Base-by-base conservation (phyloP, 176 grass and related monocot genomes). In the Thalia dealbata region DNA sequence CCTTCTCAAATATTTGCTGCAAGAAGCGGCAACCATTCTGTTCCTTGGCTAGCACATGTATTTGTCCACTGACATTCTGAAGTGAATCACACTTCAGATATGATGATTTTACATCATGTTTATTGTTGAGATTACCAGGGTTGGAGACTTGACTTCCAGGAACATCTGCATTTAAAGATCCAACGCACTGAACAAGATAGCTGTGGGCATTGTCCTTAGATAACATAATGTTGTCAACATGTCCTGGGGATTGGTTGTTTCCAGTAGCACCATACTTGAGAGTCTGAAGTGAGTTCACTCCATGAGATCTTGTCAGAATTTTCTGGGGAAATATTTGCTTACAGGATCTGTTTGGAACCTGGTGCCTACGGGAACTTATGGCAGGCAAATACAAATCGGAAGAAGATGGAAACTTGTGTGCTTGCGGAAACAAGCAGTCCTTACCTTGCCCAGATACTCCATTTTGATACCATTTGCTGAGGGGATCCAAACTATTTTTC, bases 41-140 rank as follows among this genome's bases (percentile, higher is more conserved):
- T 72, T 92, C 85, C 82, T 88, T 97, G 14, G 87, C 85, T 44
- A 97, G 71, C 23, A 82, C 61, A 78, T 69, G 80, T 28, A 97
- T 82, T 73, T 75, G 82, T 67, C 82, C 78, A 50, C 68, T 62
- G 61, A 76, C 75, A 73, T 83, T 78, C 72, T 91, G 71, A 64
- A 83, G 45, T 73, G 75, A 78, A 77, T 71, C 69, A 75, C 61
- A 78, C 70, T 80, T 78, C 50, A 71, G 6, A 55, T 77, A 45
- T 59, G n/a, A 14, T 66, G 71, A 68, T 62, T 50, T 60, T 52
- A 64, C 56, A 41, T 64, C 46, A 52, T 72, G 43, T 15, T 56
- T 75, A 45, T 28, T 35, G 15, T 69, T 59, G 61, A 12, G 76
- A 81, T 81, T 43, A 7, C 64, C 76, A 54, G 81, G 24, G 48